A percentile compares a stretch with the other conserved stretches of the same genome.
phyloP scores from a whole-genome alignment of 2,329 filamentous ascomycete species.

The Apiospora rasikravindrae region DNA sequence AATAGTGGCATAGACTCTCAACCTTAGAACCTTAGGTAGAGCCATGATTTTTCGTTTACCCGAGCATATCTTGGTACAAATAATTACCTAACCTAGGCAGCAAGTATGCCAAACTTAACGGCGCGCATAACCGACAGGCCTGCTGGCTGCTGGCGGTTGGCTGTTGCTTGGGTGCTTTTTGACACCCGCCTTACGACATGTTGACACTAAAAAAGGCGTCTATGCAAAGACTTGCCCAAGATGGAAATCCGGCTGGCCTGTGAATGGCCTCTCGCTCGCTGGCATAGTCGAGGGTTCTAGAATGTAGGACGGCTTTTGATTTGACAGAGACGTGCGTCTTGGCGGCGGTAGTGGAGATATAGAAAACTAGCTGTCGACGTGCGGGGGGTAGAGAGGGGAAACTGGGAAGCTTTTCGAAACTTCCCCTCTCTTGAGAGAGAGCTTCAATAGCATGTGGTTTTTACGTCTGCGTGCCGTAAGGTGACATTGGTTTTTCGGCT shows the following conservation, averaged over 20 bases:
- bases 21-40: conserved; percentile 16
- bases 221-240: conserved; percentile 6
- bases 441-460: conserved; percentile 14
- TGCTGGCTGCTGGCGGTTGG: not conserved
- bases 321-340: not conserved
- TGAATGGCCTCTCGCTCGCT: conserved; percentile 5
- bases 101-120: conserved; percentile 12
- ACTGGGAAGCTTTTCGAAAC: not conserved
- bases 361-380: not conserved
- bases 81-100: not conserved
- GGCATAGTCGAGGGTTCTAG: not conserved
- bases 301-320: conserved; percentile 8
- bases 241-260: conserved; percentile 8
- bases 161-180: not conserved
- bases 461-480: conserved; percentile 11
- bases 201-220: conserved; percentile 6
- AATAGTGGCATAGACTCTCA: not conserved
- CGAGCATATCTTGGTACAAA: not conserved
- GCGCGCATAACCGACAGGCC: not conserved
- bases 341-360: not conserved
- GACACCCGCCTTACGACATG: conserved; percentile 15
- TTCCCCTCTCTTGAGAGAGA: conserved; percentile 2
- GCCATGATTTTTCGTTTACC: conserved; percentile 10
- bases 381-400: not conserved
- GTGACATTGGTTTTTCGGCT: not conserved